Evolutionary conservation across 78 protist species (phyloP), one percentile per base, ranked within the genome.

Genomic region (Chrysochromulina tobinii): DNA sequence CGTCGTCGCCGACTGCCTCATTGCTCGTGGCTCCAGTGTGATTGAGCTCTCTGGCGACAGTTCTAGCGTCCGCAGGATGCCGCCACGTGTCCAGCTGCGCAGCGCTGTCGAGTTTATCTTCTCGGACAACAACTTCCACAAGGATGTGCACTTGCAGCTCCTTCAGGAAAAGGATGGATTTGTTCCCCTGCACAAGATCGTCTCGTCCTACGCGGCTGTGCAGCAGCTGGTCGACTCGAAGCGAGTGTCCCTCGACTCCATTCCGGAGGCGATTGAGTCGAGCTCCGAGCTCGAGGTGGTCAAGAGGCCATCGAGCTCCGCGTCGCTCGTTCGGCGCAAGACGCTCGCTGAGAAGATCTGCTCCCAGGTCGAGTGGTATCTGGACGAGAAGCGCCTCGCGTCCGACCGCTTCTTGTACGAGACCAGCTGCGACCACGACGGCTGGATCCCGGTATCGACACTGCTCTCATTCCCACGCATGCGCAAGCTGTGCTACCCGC

Each of bases 121-220:
- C 64, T 54, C 64, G 25, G 87, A 79, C 61, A 9, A 2, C 48
- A 79, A 79, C 48, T 79, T 54, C 87, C 61, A 20, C 58, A 51
- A 54, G 57, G 87, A 79, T 48, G 23, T 79, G 25, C 87, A 79
- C 87, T 64, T 79, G 64, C 87, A 79, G 64, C 87, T 79, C 50
- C 87, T 79, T 14, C 58, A 79, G 61, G 87, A 66, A 20, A 8
- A 20, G n/a, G 72, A 66, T 20, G 72, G 72, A 7, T 66, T 66
- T 20, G 25, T 20, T 12, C 72, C 72, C n/a, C 27, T 66, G 8
- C 27, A 66, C 14, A 1, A 9, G 83, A 25, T 75, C 38, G 57
- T 75, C 14, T 1, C 23, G 11, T 50, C 83, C 7, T 75, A 75
- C 83, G n/a, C 38, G 79, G n/a, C 6, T 27, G n/a, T 69, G n/a